phyloP scores from a whole-genome alignment of 2,329 filamentous ascomycete genomes.

The Lasiodiplodia hormozganensis region DNA sequence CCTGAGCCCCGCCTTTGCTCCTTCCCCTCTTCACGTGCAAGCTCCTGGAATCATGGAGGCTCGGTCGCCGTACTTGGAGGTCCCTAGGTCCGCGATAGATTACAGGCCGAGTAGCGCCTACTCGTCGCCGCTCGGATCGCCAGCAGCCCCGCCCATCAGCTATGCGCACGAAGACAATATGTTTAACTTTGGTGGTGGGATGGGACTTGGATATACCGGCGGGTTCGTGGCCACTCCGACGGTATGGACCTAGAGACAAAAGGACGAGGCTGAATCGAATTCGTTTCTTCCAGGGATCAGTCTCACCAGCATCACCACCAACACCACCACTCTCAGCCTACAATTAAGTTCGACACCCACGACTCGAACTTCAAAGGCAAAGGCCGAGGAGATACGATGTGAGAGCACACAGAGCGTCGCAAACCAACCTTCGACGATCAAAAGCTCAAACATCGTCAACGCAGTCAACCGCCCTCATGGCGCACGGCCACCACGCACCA shows the following conservation, averaged over 20 bases:
- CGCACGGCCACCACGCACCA: constrained; percentile 1
- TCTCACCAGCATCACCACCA: constrained; percentile 29
- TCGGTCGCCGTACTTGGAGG: constrained; percentile 54
- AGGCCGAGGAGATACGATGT: constrained; percentile 27
- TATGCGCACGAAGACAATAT: constrained; percentile 50
- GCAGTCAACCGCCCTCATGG: constrained; percentile 7
- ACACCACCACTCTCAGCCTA: constrained; percentile 27
- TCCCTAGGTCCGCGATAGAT: constrained; percentile 48
- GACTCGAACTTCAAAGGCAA: constrained; percentile 29
- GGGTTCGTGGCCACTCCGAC: constrained; percentile 51
- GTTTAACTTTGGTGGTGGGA: constrained; percentile 45
- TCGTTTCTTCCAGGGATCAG: constrained; percentile 47
- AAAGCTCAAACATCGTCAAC: constrained; percentile 20
- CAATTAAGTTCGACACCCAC: constrained; percentile 20
- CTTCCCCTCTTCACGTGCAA: constrained; percentile 52
- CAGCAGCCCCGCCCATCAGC: constrained; percentile 42
- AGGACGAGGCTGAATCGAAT: constrained; percentile 45
- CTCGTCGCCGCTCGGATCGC: constrained; percentile 46
- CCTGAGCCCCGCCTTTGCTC: constrained; percentile 58
- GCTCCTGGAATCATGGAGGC: constrained; percentile 43
- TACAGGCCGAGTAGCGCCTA: constrained; percentile 41
- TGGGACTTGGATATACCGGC: constrained; percentile 49
- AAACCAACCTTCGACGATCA: constrained; percentile 1
- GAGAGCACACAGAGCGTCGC: constrained; percentile 15
- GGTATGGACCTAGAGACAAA: constrained; percentile 49